Evolutionary conservation across 2,329 filamentous ascomycete genomes (phyloP).

Genomic region (Pseudogymnoascus verrucosus): DNA sequence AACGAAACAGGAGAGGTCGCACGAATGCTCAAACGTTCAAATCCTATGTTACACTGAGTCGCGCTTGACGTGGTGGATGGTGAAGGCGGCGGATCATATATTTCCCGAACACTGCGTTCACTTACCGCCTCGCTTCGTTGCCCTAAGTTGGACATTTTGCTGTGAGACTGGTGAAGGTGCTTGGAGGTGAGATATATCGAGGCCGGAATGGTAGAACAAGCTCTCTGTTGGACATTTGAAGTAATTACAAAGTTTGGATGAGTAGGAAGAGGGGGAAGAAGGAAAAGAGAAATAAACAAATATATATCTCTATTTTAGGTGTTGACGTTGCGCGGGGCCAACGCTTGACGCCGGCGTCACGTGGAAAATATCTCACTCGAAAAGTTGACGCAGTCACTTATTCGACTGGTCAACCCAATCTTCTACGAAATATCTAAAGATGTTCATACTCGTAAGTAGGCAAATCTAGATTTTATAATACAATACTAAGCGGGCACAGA

Average conservation of each 20-base stretch:
- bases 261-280: not conserved
- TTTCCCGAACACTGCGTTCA: not conserved
- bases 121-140: constrained; percentile 2
- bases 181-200: not conserved
- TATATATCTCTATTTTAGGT: not conserved
- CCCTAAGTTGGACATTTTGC: not conserved
- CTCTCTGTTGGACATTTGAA: not conserved
- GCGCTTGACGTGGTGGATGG: not conserved
- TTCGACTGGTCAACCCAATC: not conserved
- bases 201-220: not conserved
- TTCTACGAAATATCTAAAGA: constrained; percentile 19
- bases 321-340: not conserved
- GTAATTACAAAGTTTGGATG: not conserved
- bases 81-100: not conserved
- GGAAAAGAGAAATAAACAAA: not conserved
- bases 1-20: not conserved
- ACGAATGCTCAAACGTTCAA: not conserved
- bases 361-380: not conserved
- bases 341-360: not conserved
- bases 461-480: constrained; percentile 2
- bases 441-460: constrained; percentile 42
- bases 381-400: not conserved
- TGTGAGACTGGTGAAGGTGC: not conserved
- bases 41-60: not conserved
- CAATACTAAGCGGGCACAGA: constrained; percentile 43